Percentiles rank a stretch among this genome's conserved stretches.
Conservation (phyloP, 192 early-diverging fungal species). For the Entomortierella lignicola region DNA sequence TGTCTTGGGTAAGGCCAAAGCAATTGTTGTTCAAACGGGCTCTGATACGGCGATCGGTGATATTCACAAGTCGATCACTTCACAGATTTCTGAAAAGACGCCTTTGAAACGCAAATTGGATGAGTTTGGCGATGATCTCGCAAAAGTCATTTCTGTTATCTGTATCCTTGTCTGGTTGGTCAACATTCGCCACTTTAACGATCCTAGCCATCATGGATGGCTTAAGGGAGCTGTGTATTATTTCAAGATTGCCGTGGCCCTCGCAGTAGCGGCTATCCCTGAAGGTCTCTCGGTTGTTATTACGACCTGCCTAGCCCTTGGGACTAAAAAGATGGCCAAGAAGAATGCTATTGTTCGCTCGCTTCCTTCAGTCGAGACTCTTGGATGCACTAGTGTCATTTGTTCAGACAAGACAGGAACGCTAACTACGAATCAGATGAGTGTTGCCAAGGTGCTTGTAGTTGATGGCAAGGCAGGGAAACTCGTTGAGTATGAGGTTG, state of each 20-base stretch:
- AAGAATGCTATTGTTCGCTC: slow-evolving; percentile 96
- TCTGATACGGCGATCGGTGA: slow-evolving; percentile 90
- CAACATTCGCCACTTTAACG: slow-evolving; percentile 97
- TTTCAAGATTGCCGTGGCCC: slow-evolving; percentile 98
- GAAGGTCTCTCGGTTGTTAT: slow-evolving; percentile 98
- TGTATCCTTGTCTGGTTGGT: slow-evolving; percentile 97
- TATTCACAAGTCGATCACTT: slow-evolving; percentile 88
- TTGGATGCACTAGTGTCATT: slow-evolving; percentile 96
- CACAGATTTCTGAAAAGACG: slow-evolving; percentile 90
- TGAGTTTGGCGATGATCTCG: slow-evolving; percentile 91
- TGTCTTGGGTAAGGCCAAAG: slow-evolving; percentile 87
- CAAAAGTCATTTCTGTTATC: slow-evolving; percentile 85
- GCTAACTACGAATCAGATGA: slow-evolving; percentile 98
- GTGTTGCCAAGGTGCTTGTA: slow-evolving; percentile 68
- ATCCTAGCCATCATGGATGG: slow-evolving; percentile 90
- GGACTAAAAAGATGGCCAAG: slow-evolving; percentile 96
- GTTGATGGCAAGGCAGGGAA: slow-evolving; percentile 62
- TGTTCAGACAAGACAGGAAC: slow-evolving; percentile 99
- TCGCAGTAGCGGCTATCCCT: slow-evolving; percentile 98
- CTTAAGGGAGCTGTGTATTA: slow-evolving; percentile 96
- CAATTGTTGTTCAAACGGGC: slow-evolving; percentile 90
- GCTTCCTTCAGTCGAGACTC: slow-evolving; percentile 92
- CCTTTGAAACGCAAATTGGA: slow-evolving; percentile 95
- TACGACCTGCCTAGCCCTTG: slow-evolving; percentile 96
- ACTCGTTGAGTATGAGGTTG: slow-evolving; percentile 77